phyloP scores from a whole-genome alignment of 495 filamentous ascomycete species.

The Hypomontagnella monticulosa region DNA sequence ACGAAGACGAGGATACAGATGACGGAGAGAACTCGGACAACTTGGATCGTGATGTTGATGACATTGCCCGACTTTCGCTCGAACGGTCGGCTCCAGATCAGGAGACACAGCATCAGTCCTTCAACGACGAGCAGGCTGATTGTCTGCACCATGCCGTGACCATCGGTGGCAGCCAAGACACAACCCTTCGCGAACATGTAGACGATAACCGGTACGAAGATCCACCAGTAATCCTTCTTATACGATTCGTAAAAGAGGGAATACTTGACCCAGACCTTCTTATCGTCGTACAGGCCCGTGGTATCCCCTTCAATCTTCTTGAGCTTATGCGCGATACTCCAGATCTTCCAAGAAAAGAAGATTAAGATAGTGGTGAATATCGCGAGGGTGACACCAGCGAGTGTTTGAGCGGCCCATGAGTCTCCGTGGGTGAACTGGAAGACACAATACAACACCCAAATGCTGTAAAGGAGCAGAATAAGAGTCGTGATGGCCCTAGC shows the following conservation, averaged over 20 bases:
- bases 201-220: constrained; percentile 89
- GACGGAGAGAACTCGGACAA: constrained; percentile 92
- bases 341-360: constrained; percentile 87
- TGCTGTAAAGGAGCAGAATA: constrained; percentile 90
- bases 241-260: constrained; percentile 97
- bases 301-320: constrained; percentile 80
- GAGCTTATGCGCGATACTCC: constrained; percentile 74
- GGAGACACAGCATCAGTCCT: constrained; percentile 70
- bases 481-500: constrained; percentile 88
- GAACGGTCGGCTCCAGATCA: constrained; percentile 88
- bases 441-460: constrained; percentile 96
- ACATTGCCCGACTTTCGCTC: constrained; percentile 85
- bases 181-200: constrained; percentile 94
- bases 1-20: constrained; percentile 93
- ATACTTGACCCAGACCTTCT: constrained; percentile 93
- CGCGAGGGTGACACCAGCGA: constrained; percentile 83
- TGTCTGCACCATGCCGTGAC: constrained; percentile 84
- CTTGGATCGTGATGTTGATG: constrained; percentile 92
- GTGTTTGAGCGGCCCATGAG: constrained; percentile 90
- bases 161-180: constrained; percentile 86
- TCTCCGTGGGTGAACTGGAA: constrained; percentile 95
- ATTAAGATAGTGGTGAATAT: constrained; percentile 80
- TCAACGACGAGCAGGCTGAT: constrained; percentile 84
- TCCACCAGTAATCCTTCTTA: constrained; percentile 93
- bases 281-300: constrained; percentile 81